These are phyloP conservation scores for Mycocalia duriaeana DNA, from an alignment of 1,284 basidiomycete genomes.

Conservation along the genomic window DNA sequence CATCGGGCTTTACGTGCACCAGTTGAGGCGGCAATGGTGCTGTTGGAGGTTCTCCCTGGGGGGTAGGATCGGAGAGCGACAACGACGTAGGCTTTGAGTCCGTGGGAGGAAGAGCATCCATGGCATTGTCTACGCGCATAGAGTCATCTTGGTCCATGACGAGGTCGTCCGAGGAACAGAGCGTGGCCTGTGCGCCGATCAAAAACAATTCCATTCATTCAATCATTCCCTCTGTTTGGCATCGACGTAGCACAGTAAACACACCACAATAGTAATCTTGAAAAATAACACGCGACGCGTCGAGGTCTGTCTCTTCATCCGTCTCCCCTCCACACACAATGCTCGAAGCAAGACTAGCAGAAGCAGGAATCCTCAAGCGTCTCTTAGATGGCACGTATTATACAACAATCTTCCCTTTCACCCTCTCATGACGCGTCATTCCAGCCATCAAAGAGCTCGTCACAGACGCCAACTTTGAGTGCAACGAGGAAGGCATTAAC, in stretches of 20 bases:
- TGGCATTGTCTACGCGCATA: not conserved
- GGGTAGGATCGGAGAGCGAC: not conserved
- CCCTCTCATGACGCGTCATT: conserved; percentile 4
- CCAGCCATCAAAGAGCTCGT: conserved; percentile 96
- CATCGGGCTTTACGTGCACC: too few relatives aligned
- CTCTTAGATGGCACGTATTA: conserved; percentile 75
- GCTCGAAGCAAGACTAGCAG: conserved; percentile 86
- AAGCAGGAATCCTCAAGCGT: conserved; percentile 82
- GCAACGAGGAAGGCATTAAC: conserved; percentile 91
- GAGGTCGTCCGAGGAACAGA: not conserved
- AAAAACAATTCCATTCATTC: not conserved
- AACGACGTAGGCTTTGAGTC: conserved; percentile 8
- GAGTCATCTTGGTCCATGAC: not conserved
- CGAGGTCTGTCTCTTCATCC: too few relatives aligned
- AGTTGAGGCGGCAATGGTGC: conserved; percentile 1
- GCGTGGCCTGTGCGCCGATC: conserved; percentile 8
- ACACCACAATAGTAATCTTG: too few relatives aligned
- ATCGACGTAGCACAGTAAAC: too few relatives aligned
- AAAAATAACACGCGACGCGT: too few relatives aligned
- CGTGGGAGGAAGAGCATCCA: not conserved
- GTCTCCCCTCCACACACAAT: too few relatives aligned
- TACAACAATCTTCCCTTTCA: conserved; percentile 1
- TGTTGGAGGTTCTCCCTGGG: not conserved
- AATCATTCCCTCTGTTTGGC: not conserved
- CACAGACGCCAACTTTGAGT: conserved; percentile 97